Conservation (phyloP, 441 rosid species). For the Populus tomentosa region DNA sequence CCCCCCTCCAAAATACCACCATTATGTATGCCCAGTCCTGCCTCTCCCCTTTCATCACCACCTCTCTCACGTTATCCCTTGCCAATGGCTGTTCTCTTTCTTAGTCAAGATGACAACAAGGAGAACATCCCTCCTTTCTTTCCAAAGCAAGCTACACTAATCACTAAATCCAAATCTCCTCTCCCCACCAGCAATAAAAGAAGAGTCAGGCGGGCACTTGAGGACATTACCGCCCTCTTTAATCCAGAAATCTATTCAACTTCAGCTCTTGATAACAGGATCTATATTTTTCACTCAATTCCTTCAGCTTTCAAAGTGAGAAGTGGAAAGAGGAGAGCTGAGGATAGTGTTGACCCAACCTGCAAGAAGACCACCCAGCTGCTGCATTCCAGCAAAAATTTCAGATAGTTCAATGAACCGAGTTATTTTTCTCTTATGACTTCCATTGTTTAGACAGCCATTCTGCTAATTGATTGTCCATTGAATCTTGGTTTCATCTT, state of each 20-base stretch:
- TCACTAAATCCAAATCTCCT: slow-evolving; percentile 6
- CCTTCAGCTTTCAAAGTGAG: slow-evolving; percentile 11
- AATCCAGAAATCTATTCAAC: background rate
- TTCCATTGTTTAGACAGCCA: background rate
- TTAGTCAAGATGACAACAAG: slow-evolving; percentile 22
- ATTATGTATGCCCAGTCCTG: slow-evolving; percentile 13
- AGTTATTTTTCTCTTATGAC: too few relatives aligned
- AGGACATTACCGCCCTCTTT: slow-evolving; percentile 34
- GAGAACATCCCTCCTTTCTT: slow-evolving; percentile 28
- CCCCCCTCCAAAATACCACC: slow-evolving; percentile 36
- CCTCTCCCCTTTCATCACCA: background rate
- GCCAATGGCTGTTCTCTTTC: slow-evolving; percentile 22
- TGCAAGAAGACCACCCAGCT: slow-evolving; percentile 16
- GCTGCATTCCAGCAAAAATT: slow-evolving; percentile 12
- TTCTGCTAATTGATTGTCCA: background rate
- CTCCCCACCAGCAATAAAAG: background rate
- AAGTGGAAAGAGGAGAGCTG: slow-evolving; percentile 23
- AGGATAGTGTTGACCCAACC: background rate
- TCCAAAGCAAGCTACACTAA: too few relatives aligned
- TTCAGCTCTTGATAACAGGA: slow-evolving; percentile 3
- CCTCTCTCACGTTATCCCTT: background rate
- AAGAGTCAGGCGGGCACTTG: slow-evolving; percentile 30
- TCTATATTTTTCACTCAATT: background rate
- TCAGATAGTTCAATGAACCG: slow-evolving; percentile 21
- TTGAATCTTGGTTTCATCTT: background rate